Evolutionary conservation across 1,284 basidiomycete genomes (phyloP), one percentile per base, ranked within the genome.

Genomic region (Sporisorium sorghi): DNA sequence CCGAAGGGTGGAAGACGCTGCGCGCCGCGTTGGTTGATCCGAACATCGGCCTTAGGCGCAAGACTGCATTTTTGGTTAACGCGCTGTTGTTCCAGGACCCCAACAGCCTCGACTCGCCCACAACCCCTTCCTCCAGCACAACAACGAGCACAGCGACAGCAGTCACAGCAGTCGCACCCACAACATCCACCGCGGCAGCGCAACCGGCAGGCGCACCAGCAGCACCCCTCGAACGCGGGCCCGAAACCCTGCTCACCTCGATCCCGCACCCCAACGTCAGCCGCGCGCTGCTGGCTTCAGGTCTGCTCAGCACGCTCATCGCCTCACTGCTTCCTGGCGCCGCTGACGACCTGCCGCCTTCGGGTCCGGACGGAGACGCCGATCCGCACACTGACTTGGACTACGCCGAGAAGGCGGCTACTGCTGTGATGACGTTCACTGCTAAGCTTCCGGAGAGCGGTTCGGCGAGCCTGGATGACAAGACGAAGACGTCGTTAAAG

Each of bases 1-100:
- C 87, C 0, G 88, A 87, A 42, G 93, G 93, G 0, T 95, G 92
- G 92, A 80, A 86, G n/a, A 86, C 85, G n/a, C 84, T 94, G 3
- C 87, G 88, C 19, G 84, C 85, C 26, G 88, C 90, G 0, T 86
- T 94, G 1, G 87, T 77, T 89, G 94, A 97, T 84, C 89, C 91
- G 2, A 90, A 92, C 62, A 90, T 92, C 44, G 86, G 87, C 19
- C 89, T 97, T 48, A 89, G 93, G 17, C 88, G 93, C 58, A 98
- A 97, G 86, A 88, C 90, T 1, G 89, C 90, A 0, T 98, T 97
- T 86, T 88, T 98, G 19, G 87, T 97, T 56, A 90, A 90, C 74
- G 88, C 90, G 0, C 89, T 97, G 49, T 88, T 96, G 55, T 87
- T 90, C 4, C 92, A 93, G 14, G 79, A 83, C 46, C 58, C 63